Percentiles rank a stretch among this genome's conserved stretches.
These are phyloP conservation scores for Solanum infundibuliforme DNA, from an alignment of 257 asterid genomes.

Conservation along the genomic window DNA sequence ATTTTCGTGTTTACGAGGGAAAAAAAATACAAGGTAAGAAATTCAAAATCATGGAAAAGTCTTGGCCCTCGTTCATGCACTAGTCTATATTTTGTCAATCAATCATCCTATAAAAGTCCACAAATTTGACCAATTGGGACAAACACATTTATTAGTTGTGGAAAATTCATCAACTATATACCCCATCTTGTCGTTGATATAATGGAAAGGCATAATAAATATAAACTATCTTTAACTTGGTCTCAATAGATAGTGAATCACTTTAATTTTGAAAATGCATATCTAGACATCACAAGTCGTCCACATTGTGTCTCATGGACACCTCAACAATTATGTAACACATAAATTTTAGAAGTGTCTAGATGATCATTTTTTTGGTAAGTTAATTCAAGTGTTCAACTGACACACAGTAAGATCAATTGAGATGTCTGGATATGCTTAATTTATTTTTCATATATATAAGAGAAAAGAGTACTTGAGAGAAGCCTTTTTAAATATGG, in stretches of 20 bases:
- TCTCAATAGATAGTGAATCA: no score
- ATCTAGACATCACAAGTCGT: not conserved
- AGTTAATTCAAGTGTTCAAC: not conserved
- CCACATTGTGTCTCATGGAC: not conserved
- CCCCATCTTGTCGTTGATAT: not conserved
- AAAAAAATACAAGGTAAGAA: not conserved
- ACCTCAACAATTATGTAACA: no score
- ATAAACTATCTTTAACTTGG: not conserved
- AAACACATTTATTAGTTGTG: not conserved
- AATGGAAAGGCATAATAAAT: not conserved
- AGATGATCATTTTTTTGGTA: no score
- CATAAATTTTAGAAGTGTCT: not conserved
- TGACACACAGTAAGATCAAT: no score
- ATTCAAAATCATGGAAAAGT: not conserved
- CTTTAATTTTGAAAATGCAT: not conserved
- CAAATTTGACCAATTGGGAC: not conserved
- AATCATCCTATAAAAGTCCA: not conserved
- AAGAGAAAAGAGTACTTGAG: not conserved
- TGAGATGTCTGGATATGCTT: not conserved
- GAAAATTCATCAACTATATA: not conserved
- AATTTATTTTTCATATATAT: not conserved
- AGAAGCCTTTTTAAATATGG: slow-evolving; percentile 1
- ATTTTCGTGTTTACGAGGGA: no score
- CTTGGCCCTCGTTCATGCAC: not conserved
- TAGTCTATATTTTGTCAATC: not conserved